Base-by-base conservation (phyloP, 106 monocot genomes). In the Dendrobium huoshanense region DNA sequence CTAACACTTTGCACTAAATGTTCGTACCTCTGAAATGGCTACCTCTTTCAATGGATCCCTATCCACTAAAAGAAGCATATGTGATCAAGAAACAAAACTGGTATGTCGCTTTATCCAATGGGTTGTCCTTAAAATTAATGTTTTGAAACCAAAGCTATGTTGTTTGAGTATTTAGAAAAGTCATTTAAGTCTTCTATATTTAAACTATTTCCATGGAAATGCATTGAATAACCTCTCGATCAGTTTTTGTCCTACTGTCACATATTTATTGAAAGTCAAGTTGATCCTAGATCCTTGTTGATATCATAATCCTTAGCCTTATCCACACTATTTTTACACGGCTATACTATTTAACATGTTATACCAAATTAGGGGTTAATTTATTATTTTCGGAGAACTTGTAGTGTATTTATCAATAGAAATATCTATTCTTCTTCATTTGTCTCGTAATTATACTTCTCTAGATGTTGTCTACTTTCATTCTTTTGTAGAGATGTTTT, bases 51-150 rank as follows among this genome's bases (percentile, higher is more conserved):
- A 31, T 31, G 31, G 31, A 75, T 56, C 24, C 49, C 42, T 55
- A 51, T 31, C 75, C 6, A 19, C 27, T 27, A 81, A 74, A 79
- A 77, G 59, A 78, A 47, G 54, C 73, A 68, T 80, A 22, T 70
- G 67, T 25, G 68, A 24, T 65, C 74, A 75, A 77, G 85, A 77
- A 49, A 72, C 74, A 44, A 29, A 80, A 15, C 4, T 72, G 79
- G 81, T 84, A 79, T 27, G 79, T 79, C 44, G 19, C 20, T 42
- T 79, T 76, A 76, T 49, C 48, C 11, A 49, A 17, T 70, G 31
- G 16, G 9, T 7, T 74, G 6, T n/a, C 43, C 74, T 74, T 70
- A 4, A 37, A 70, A 70, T 33, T 13, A 70, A 70, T 29, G 70
- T 29, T 29, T 33, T 70, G 37, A 70, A 70, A 70, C 37, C 33